phyloP scores from a whole-genome alignment of 108 stramenopile species.

The Seminavis robusta region DNA sequence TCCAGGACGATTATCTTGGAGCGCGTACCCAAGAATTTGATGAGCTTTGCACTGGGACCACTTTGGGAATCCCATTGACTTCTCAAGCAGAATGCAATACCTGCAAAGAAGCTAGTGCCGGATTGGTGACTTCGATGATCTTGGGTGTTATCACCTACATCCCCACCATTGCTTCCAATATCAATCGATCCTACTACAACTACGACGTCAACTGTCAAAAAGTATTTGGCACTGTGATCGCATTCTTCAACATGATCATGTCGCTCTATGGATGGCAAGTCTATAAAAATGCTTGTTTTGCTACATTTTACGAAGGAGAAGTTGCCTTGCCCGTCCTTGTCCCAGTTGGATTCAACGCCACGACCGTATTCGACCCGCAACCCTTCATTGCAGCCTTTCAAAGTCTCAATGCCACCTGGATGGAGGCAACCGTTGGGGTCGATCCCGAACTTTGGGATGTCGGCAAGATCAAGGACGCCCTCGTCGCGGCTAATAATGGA shows the following conservation, averaged over 20 bases:
- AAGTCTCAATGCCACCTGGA: too few relatives aligned
- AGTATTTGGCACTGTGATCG: conserved; percentile 10
- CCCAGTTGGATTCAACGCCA: too few relatives aligned
- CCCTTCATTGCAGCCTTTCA: too few relatives aligned
- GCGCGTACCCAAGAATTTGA: too few relatives aligned
- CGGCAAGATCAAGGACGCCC: too few relatives aligned
- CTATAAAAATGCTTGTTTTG: conserved; percentile 19
- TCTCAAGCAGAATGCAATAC: conserved; percentile 16
- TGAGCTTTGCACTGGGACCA: too few relatives aligned
- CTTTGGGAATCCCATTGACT: too few relatives aligned
- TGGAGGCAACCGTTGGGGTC: too few relatives aligned
- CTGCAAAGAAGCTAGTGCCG: conserved; percentile 16
- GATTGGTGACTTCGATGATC: conserved; percentile 22
- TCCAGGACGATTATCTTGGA: too few relatives aligned
- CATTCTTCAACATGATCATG: conserved; percentile 18
- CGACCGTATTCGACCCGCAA: too few relatives aligned
- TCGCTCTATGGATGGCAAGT: conserved; percentile 19
- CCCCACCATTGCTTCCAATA: conserved; percentile 24
- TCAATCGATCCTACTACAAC: conserved; percentile 28
- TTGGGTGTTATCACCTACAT: conserved; percentile 16
- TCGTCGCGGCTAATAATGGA: neutral
- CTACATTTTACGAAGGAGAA: conserved; percentile 13
- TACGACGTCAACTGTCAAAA: conserved; percentile 48
- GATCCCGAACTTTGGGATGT: too few relatives aligned
- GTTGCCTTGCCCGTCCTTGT: too few relatives aligned